Base-by-base conservation (phyloP, 1,284 basidiomycete genomes). In the Austroboletus novae-zelandiae region DNA sequence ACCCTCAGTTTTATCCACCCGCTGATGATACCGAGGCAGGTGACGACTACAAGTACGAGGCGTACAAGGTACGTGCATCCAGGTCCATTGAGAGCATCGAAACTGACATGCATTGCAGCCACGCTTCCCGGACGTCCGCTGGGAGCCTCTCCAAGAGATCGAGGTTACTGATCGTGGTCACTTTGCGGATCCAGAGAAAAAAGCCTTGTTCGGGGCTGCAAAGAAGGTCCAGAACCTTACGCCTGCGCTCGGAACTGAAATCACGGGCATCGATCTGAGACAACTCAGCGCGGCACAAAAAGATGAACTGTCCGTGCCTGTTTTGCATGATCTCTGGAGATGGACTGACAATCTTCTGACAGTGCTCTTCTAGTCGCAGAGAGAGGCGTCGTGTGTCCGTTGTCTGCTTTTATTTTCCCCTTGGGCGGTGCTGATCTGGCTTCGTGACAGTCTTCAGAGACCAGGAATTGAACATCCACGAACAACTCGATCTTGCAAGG, bases 401-500 rank as follows among this genome's bases (percentile, higher is more conserved):
- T 30, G 32, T n/a, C 5, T 32, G 30, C 17, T 34, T 48, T 5
- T 43, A 3, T 10, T 25, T 0, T n/a, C 2, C 29, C 13, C 9
- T 41, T n/a, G 39, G 2, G 9, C 27, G 6, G n/a, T n/a, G 43
- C 30, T 51, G 47, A 58, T 32, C 69, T 53, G 14, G 13, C 23
- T 15, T 29, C 53, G 53, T 23, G 39, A 68, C 55, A 86, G 86
- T 86, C 71, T 80, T 86, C 71, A 83, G 83, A 45, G 80, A 87
- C 56, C 86, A 89, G 72, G 81, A 85, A 54, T 72, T 88, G 53
- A 75, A 74, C 61, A 78, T 89, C 43, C 75, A 86, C 50, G 75
- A 86, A 53, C 87, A 92, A 60, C 79, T 91, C 15, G 81, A 84
- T 17, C 73, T 92, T 54, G 87, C 80, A 9, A 78, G 80, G 13